Evolutionary conservation across 495 filamentous ascomycete genomes (phyloP).

Genomic region (Neurospora sp.): DNA sequence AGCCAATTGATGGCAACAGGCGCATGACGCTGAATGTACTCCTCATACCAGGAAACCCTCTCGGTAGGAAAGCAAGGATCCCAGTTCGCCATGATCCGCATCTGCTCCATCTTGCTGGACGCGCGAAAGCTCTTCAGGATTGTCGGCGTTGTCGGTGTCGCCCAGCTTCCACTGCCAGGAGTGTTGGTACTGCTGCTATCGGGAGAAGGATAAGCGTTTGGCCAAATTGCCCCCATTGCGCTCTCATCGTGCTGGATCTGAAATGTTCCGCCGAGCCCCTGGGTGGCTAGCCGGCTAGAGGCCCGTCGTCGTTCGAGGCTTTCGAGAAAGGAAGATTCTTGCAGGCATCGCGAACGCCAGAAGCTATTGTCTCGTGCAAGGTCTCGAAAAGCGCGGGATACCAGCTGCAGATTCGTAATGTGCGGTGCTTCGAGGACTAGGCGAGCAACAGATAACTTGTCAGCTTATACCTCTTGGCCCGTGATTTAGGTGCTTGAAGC

Average conservation of each 20-base stretch:
- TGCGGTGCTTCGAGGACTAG: constrained; percentile 60
- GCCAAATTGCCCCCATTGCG: constrained; percentile 13
- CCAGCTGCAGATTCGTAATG: constrained; percentile 59
- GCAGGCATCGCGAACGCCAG: constrained; percentile 69
- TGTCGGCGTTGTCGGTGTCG: constrained; percentile 14
- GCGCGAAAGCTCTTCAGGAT: constrained; percentile 11
- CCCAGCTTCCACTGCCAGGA: constrained; percentile 4
- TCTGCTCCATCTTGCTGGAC: constrained; percentile 35
- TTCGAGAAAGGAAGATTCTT: constrained; percentile 49
- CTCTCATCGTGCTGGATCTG: constrained; percentile 19
- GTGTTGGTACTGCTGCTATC: constrained; percentile 12
- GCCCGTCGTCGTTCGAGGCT: constrained; percentile 34
- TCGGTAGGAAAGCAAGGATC: constrained; percentile 65
- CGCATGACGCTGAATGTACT: constrained; percentile 76
- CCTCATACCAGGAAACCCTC: constrained; percentile 69
- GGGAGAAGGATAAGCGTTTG: not conserved
- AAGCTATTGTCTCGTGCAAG: constrained; percentile 64
- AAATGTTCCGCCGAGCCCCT: constrained; percentile 14
- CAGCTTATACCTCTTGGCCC: not conserved
- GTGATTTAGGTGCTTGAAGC: not conserved
- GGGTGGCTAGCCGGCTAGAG: constrained; percentile 20
- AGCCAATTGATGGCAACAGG: constrained; percentile 68
- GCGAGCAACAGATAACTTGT: not conserved
- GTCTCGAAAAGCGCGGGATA: constrained; percentile 55
- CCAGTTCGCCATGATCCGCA: constrained; percentile 60